phyloP scores from a whole-genome alignment of 306 rosid genomes.

The Amphicarpaea edgeworthii region DNA sequence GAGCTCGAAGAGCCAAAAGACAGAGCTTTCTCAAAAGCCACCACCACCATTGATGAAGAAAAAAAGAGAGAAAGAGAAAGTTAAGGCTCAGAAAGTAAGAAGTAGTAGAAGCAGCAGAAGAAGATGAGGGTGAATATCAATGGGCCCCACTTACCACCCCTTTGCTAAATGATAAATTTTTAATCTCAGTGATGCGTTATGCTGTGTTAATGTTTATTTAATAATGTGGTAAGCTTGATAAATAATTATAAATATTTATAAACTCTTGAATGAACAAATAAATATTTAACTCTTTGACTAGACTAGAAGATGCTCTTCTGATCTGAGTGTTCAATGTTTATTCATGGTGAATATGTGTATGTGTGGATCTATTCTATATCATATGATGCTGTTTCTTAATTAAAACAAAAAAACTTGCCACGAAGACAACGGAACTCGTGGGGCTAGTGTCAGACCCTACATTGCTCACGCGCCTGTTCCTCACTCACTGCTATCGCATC shows the following conservation, averaged over 20 bases:
- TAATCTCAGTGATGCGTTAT: not conserved
- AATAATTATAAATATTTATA: too few species aligned
- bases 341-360: not conserved
- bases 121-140: constrained; percentile 44
- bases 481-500: not conserved
- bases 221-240: too few species aligned
- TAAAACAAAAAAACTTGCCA: constrained; percentile 4
- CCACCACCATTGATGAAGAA: constrained; percentile 44
- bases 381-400: not conserved
- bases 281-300: too few species aligned
- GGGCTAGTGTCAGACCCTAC: constrained; percentile 40
- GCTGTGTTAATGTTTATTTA: not conserved
- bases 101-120: constrained; percentile 38
- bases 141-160: constrained; percentile 47
- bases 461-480: constrained; percentile 38
- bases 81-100: constrained; percentile 43
- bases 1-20: constrained; percentile 56
- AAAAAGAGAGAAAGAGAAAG: constrained; percentile 26
- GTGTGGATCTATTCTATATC: not conserved
- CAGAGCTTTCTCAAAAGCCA: constrained; percentile 53
- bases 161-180: constrained; percentile 30
- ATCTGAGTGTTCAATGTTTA: not conserved
- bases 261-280: too few species aligned
- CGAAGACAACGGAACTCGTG: constrained; percentile 42
- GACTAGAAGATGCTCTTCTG: too few species aligned